Evolutionary conservation across 495 filamentous ascomycete genomes (phyloP), one percentile per base, ranked within the genome.

Genomic region (Trichoderma orchidacearum): DNA sequence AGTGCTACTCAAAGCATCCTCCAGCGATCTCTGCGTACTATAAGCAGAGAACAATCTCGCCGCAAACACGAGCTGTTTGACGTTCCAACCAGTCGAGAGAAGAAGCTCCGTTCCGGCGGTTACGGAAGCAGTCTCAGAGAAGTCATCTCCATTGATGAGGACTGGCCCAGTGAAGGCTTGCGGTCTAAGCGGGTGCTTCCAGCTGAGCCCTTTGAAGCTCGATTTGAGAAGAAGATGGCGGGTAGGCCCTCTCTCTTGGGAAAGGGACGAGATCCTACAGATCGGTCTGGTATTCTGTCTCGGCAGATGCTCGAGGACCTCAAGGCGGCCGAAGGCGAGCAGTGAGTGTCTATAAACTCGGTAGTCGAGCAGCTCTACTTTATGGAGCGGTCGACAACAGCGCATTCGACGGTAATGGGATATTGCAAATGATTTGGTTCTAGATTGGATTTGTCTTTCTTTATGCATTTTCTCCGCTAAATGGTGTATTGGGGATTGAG

Each of bases 71-170:
- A 18, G 3, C 3, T 17, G 15, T 41, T 17, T 5, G 15, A 17
- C 36, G 12, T 11, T 9, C n/a, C 11, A 13, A 36, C 12, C 13
- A 36, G 45, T 1, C 51, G 27, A 12, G 12, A 27, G 25, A 15
- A 13, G 11, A 52, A 29, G 23, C 51, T 53, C 3, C 27, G 51
- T 9, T 53, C 51, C 0, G 7, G 30, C 5, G 51, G 51, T 15
- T 31, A 8, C 15, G 51, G 28, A 9, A 31, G 28, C 28, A 30
- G n/a, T 0, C 30, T 53, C 8, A 30, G 51, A 30, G 51, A 53
- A n/a, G 51, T 53, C 51, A 53, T 53, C 7, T 53, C 51, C 18
- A n/a, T 53, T n/a, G 51, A 53, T 25, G 51, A 53, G n/a, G 30
- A 31, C 8, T 53, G 51, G 51, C 51, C 51, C 2, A 3, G 18